Percentiles rank a stretch among this genome's conserved stretches.
Conservation (phyloP, 2,329 filamentous ascomycete species). For the Trichophaea hybrida region DNA sequence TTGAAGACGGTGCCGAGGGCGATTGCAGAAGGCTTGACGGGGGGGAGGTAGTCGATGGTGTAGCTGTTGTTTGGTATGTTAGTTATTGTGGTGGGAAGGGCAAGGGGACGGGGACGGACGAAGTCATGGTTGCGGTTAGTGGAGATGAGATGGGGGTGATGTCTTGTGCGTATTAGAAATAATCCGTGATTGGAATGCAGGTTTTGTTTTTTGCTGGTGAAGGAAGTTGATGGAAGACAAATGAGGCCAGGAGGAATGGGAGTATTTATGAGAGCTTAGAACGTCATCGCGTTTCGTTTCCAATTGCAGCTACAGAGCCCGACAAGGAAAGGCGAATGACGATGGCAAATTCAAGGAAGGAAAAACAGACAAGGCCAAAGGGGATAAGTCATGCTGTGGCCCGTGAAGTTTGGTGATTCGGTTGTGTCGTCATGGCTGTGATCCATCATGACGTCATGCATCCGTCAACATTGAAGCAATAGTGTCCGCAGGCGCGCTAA, state of each 20-base stretch:
- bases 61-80: conserved; percentile 8
- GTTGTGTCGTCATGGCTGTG: neutral
- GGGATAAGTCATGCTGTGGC: neutral
- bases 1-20: conserved; percentile 92
- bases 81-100: neutral
- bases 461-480: neutral
- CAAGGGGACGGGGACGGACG: neutral
- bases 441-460: neutral
- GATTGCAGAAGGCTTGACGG: conserved; percentile 96
- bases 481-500: too few relatives aligned
- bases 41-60: conserved; percentile 41
- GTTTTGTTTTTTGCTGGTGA: neutral
- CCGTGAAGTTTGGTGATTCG: neutral
- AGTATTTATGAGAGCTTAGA: neutral
- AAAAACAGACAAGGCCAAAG: neutral
- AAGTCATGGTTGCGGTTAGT: neutral
- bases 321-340: neutral
- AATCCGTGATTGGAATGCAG: neutral
- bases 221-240: neutral
- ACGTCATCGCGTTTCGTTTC: neutral
- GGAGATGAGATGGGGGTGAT: neutral
- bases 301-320: neutral
- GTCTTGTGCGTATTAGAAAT: neutral
- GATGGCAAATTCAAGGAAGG: neutral
- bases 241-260: neutral